phyloP scores from a whole-genome alignment of 306 rosid genomes.

The Fragaria iinumae region DNA sequence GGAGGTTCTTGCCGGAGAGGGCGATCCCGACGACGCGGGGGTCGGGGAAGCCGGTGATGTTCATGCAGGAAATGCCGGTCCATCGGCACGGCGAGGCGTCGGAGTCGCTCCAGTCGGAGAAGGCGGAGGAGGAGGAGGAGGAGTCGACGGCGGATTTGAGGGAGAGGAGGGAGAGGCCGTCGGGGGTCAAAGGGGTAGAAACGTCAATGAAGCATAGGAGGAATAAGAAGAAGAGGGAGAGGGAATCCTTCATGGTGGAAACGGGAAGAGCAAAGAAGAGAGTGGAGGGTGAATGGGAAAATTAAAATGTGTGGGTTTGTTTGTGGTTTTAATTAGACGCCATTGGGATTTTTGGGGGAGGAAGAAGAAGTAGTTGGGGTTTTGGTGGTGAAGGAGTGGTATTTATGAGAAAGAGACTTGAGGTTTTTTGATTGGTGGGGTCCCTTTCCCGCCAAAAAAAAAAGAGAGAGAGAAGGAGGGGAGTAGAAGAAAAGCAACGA shows the following conservation, averaged over 20 bases:
- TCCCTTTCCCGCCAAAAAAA: slow-evolving; percentile 57
- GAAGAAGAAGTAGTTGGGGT: slow-evolving; percentile 16
- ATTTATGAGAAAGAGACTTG: slow-evolving; percentile 39
- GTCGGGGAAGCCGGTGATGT: slow-evolving; percentile 53
- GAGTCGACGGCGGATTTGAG: slow-evolving; percentile 81
- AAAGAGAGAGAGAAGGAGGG: slow-evolving; percentile 18
- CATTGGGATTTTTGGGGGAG: neutral
- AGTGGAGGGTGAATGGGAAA: neutral
- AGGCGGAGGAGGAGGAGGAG: slow-evolving; percentile 32
- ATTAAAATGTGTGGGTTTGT: neutral
- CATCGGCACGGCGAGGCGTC: slow-evolving; percentile 73
- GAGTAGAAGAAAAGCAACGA: slow-evolving; percentile 66
- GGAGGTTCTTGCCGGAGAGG: slow-evolving; percentile 67
- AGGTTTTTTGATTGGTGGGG: slow-evolving; percentile 51
- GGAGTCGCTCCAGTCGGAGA: slow-evolving; percentile 75
- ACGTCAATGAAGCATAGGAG: neutral
- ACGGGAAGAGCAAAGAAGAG: neutral
- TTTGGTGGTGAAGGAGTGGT: slow-evolving; percentile 13
- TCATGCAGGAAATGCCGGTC: slow-evolving; percentile 81
- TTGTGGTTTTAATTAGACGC: slow-evolving; percentile 5
- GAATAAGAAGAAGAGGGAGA: neutral
- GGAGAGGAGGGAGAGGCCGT: slow-evolving; percentile 89
- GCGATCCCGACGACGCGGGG: slow-evolving; percentile 81
- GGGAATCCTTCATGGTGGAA: neutral
- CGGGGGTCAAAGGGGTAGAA: slow-evolving; percentile 58